phyloP scores from a whole-genome alignment of 2,329 filamentous ascomycete species.

The Hypoxylon sp. region DNA sequence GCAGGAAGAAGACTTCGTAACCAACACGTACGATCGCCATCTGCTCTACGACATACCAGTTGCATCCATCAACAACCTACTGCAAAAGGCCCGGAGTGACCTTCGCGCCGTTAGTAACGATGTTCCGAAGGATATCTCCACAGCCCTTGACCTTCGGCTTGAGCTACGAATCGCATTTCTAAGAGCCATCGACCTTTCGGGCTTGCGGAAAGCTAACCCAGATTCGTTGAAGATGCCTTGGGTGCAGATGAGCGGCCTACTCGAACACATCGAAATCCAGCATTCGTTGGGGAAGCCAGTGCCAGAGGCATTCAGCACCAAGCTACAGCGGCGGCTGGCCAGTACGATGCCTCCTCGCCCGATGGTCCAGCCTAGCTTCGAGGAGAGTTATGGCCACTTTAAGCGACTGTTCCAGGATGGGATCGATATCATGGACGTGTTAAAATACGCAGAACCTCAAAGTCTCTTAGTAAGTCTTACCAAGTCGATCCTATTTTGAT shows the following conservation, averaged over 20 bases:
- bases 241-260: slow-evolving; percentile 64
- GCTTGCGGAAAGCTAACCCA: slow-evolving; percentile 60
- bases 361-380: slow-evolving; percentile 82
- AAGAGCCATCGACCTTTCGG: slow-evolving; percentile 65
- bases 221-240: slow-evolving; percentile 66
- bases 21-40: slow-evolving; percentile 87
- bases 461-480: slow-evolving; percentile 73
- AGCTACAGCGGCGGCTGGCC: slow-evolving; percentile 90
- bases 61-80: slow-evolving; percentile 67
- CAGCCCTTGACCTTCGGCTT: slow-evolving; percentile 76
- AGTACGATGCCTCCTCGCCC: slow-evolving; percentile 94
- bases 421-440: slow-evolving; percentile 75
- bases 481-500: slow-evolving; percentile 36
- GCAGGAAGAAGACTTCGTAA: slow-evolving; percentile 96
- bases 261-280: slow-evolving; percentile 72
- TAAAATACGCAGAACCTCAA: slow-evolving; percentile 77
- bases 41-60: slow-evolving; percentile 77
- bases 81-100: slow-evolving; percentile 61
- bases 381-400: slow-evolving; percentile 79
- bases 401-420: slow-evolving; percentile 80
- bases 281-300: slow-evolving; percentile 75
- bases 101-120: slow-evolving; percentile 54
- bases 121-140: slow-evolving; percentile 57
- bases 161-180: slow-evolving; percentile 76
- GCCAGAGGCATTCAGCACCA: slow-evolving; percentile 86